phyloP scores from a whole-genome alignment of 495 filamentous ascomycete genomes.

The Clohesyomyces aquaticus region DNA sequence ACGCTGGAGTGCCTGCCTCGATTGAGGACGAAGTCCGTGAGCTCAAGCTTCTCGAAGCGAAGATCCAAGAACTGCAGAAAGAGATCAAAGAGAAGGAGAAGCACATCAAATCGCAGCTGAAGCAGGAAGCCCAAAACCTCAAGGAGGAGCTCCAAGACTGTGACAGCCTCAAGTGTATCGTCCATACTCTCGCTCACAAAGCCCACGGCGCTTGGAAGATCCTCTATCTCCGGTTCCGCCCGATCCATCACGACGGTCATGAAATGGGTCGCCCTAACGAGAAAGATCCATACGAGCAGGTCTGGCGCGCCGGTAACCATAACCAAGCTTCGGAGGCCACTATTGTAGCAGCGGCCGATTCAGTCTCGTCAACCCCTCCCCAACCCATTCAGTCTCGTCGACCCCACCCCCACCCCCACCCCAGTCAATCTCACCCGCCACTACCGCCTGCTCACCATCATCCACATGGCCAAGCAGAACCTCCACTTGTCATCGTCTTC shows the following conservation, averaged over 20 bases:
- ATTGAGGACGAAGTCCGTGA: slow-evolving; percentile 42
- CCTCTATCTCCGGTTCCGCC: slow-evolving; percentile 28
- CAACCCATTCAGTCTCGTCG: slow-evolving; percentile 3
- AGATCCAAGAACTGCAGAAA: slow-evolving; percentile 39
- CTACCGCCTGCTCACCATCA: not conserved
- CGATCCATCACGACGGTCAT: slow-evolving; percentile 19
- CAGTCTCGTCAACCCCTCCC: not conserved
- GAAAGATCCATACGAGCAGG: slow-evolving; percentile 15
- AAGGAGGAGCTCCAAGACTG: slow-evolving; percentile 45
- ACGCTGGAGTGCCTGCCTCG: too few species aligned
- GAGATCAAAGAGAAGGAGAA: slow-evolving; percentile 40
- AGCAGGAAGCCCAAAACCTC: slow-evolving; percentile 36
- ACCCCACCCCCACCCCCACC: slow-evolving; percentile 5
- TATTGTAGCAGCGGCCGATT: not conserved
- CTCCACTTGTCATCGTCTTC: slow-evolving; percentile 18
- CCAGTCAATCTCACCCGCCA: slow-evolving; percentile 4
- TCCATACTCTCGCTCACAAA: slow-evolving; percentile 38
- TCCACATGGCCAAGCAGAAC: slow-evolving; percentile 23
- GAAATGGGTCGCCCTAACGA: slow-evolving; percentile 29
- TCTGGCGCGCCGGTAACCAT: slow-evolving; percentile 25
- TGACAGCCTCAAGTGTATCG: slow-evolving; percentile 45
- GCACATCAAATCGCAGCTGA: slow-evolving; percentile 34
- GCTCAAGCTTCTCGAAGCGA: slow-evolving; percentile 39
- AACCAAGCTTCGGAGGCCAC: slow-evolving; percentile 19
- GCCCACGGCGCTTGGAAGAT: slow-evolving; percentile 38